Conservation (phyloP, 164 flowering plant genomes). For the Cinnamomum micranthum region DNA sequence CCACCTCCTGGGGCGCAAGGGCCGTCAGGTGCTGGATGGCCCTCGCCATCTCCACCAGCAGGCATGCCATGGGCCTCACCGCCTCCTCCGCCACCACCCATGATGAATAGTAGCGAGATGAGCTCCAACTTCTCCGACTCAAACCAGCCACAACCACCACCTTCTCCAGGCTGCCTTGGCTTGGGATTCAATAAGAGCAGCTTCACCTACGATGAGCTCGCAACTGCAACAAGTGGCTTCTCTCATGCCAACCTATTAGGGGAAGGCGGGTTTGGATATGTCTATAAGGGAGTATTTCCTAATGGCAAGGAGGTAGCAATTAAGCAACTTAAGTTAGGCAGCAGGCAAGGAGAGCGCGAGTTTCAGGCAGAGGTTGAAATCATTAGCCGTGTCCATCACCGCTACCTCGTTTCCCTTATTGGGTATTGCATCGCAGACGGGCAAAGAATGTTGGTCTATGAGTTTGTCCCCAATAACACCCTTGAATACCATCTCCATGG, state of each 20-base stretch:
- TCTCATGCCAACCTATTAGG: slow-evolving; percentile 58
- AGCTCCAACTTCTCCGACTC: slow-evolving; percentile 44
- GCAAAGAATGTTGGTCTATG: neutral
- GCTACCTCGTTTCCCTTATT: neutral
- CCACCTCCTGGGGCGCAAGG: slow-evolving; percentile 21
- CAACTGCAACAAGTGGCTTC: slow-evolving; percentile 65
- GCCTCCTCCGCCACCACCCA: slow-evolving; percentile 7
- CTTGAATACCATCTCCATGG: slow-evolving; percentile 85
- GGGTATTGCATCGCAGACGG: neutral
- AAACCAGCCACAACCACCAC: slow-evolving; percentile 38
- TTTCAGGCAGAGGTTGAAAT: slow-evolving; percentile 3
- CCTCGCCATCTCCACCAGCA: too few species aligned
- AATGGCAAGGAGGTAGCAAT: neutral
- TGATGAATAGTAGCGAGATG: slow-evolving; percentile 36
- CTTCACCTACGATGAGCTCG: slow-evolving; percentile 71
- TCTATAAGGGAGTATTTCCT: slow-evolving; percentile 10
- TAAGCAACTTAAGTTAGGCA: neutral
- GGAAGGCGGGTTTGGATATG: slow-evolving; percentile 77
- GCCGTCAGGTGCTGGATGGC: neutral
- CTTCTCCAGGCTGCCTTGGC: slow-evolving; percentile 42
- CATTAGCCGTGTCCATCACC: slow-evolving; percentile 1
- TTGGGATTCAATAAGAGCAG: slow-evolving; percentile 62
- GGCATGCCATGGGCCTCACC: too few species aligned
- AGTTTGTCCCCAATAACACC: slow-evolving; percentile 21
- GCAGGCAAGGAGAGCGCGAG: neutral